These are phyloP conservation scores for Lentinula sp. DNA, from an alignment of 768 basidiomycete genomes.

Conservation along the genomic window DNA sequence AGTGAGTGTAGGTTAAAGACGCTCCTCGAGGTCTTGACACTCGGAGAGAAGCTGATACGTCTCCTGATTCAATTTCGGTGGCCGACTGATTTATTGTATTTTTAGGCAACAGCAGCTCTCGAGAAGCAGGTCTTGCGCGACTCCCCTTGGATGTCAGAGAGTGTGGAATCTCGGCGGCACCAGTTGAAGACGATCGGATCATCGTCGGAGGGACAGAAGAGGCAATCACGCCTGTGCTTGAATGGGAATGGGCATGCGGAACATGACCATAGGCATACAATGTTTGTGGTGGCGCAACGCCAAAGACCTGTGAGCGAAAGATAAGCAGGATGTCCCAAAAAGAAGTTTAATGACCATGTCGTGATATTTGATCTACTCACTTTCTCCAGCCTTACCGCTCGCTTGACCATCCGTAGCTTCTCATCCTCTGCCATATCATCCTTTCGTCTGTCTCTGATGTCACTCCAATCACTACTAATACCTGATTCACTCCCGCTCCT, in stretches of 20 bases:
- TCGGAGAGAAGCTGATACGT: neutral
- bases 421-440: constrained; percentile 68
- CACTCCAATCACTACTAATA: constrained; percentile 41
- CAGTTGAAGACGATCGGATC: constrained; percentile 9
- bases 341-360: neutral
- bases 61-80: neutral
- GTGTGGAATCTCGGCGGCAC: neutral
- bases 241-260: constrained; percentile 8
- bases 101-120: neutral
- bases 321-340: constrained; percentile 2
- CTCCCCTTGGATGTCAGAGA: neutral
- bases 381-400: constrained; percentile 87
- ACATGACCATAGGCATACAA: constrained; percentile 42
- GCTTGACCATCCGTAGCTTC: constrained; percentile 72
- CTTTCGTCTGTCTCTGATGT: constrained; percentile 56
- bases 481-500: constrained; percentile 50
- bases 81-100: neutral
- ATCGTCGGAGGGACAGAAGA: constrained; percentile 5
- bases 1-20: constrained; percentile 64
- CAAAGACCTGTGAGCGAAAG: constrained; percentile 58
- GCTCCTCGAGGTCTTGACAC: constrained; percentile 12
- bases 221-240: neutral
- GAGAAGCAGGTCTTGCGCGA: neutral
- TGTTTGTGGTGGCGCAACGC: constrained; percentile 71
- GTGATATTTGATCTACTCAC: constrained; percentile 29